Base-by-base conservation (phyloP, 306 rosid genomes). In the Vigna reflexopilosa region DNA sequence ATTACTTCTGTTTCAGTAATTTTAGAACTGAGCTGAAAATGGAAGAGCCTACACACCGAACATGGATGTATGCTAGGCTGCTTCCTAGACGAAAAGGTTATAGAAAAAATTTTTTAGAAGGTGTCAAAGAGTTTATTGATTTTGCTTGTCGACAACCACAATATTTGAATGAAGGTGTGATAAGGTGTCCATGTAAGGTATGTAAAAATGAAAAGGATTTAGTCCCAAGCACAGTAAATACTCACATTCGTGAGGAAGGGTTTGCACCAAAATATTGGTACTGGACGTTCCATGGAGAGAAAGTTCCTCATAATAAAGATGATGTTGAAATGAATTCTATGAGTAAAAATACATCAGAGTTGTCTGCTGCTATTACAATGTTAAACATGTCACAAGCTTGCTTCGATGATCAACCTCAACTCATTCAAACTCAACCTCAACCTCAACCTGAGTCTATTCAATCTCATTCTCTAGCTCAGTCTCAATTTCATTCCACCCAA, bases 11-110 rank as follows among this genome's bases (percentile, higher is more conserved):
- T 20, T 56, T 12, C 9, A 59, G 66, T 59, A 28, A 26, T 59
- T 26, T 59, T 28, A 40, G 40, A 59, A 42, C 11, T n/a, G 16
- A 17, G 4, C 24, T 32, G 40, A 32, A 75, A 63, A 75, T 63
- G 80, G 80, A 75, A 63, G 14, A 14, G 59, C 80, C 80, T 4
- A 13, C 50, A 49, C 67, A 77, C 14, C 73, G 55, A 2, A 11
- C 44, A 10, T 77, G 81, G 73, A 77, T 77, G 81, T 66, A 77
- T 66, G 40, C 54, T 38, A 66, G 67, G 55, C 81, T 26, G 38
- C 50, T 42, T 77, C 54, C 8, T 16, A 34, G 74, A 9, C 44
- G 67, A 66, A 77, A 15, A 32, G 74, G 66, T 22, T 77, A 52
- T 40, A 24, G 20, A 9, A 38, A 30, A 38, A 55, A 6, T 24